Evolutionary conservation across 192 early-diverging fungal species (phyloP), one percentile per base, ranked within the genome.

Genomic region (Rhizoclosmatium globosum): DNA sequence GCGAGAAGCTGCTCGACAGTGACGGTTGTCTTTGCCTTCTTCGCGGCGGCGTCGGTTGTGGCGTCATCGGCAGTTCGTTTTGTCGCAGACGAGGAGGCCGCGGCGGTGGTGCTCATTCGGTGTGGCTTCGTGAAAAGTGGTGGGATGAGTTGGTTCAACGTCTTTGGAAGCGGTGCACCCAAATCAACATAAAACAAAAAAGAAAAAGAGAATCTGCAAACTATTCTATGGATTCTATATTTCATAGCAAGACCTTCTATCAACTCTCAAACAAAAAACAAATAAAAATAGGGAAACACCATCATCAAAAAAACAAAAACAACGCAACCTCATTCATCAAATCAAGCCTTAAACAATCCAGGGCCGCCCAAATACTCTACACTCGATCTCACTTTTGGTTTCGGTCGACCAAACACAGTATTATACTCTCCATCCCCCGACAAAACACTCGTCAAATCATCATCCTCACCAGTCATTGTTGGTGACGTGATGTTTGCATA

Each of bases 1-100:
- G 56, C 58, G 38, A 74, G 56, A 43, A 74, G 59, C 41, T 74
- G 58, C 19, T 59, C 72, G 61, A 74, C 72, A 45, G 72, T 62
- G 6, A 53, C 50, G 7, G 7, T 21, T 4, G 60, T 62, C 21
- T 62, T 62, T 7, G 9, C 15, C 23, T 62, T 62, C 23, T 62
- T 62, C 11, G 53, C 53, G 9, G 53, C 53, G 19, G 53, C 53
- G 53, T 9, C 11, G 53, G 53, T n/a, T 9, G 53, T 56, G 19
- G 9, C 53, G 53, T 56, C 53, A 15, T 56, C 11, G 53, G 53
- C 53, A n/a, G 53, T 0, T 9, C 53, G 53, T 1, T 56, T 56
- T 15, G 53, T 56, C 11, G 53, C 53, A 56, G 53, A 15, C 19
- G 53, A 15, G 9, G 9, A 9, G 53, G 53, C 53, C 9, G 53